A percentile compares a stretch with the other conserved stretches of the same genome.
These are phyloP conservation scores for Corchorus olitorius DNA, from an alignment of 345 rosid species.

Conservation along the genomic window DNA sequence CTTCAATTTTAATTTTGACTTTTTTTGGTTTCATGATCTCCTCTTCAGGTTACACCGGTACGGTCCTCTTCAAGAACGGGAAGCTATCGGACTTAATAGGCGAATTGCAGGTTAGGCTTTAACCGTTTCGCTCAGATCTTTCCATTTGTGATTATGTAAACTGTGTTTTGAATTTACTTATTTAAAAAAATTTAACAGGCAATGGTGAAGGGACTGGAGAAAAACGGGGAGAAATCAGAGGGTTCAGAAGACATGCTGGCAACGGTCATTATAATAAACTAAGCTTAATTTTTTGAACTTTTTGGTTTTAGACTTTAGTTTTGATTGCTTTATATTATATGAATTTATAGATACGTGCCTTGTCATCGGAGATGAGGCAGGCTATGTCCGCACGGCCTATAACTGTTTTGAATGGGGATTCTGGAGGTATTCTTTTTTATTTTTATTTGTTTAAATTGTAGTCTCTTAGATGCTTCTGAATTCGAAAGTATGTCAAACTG, in stretches of 20 bases:
- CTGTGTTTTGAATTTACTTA: not conserved
- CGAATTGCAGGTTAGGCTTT: slow-evolving; percentile 64
- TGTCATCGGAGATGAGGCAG: slow-evolving; percentile 70
- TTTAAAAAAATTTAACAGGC: slow-evolving; percentile 34
- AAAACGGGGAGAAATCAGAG: slow-evolving; percentile 53
- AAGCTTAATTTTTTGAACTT: not conserved
- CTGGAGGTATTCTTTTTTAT: slow-evolving; percentile 40
- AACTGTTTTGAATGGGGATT: slow-evolving; percentile 73
- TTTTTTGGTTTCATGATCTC: not conserved
- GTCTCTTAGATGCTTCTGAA: not conserved
- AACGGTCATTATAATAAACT: slow-evolving; percentile 50
- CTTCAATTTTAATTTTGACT: slow-evolving; percentile 12
- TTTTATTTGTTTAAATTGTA: not conserved
- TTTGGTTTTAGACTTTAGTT: not conserved
- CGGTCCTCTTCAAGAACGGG: slow-evolving; percentile 73
- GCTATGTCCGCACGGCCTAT: slow-evolving; percentile 63
- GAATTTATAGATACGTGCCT: slow-evolving; percentile 51
- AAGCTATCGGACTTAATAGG: slow-evolving; percentile 79
- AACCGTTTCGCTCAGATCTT: not conserved
- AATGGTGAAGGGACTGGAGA: slow-evolving; percentile 60
- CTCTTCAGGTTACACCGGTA: slow-evolving; percentile 69
- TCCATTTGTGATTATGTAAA: not conserved
- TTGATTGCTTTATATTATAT: not conserved
- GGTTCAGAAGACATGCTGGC: slow-evolving; percentile 65
- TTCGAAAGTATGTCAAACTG: not conserved